Evolutionary conservation across 2,329 filamentous ascomycete genomes (phyloP).

Genomic region (Sphaceloma murrayae): DNA sequence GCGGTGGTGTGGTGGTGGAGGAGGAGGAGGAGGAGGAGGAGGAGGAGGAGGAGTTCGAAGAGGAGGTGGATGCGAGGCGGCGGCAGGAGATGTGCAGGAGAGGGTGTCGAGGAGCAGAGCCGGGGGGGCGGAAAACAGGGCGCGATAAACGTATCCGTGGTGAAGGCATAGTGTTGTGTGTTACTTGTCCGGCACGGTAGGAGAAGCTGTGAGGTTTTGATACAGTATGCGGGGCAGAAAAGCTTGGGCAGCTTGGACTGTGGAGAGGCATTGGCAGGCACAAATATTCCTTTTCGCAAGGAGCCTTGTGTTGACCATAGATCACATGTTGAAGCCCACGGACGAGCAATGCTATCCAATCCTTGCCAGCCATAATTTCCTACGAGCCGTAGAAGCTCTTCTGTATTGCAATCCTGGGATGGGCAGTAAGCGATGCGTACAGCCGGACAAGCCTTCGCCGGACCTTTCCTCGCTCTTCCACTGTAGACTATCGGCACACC

Average conservation of each 20-base stretch:
- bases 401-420: too few relatives aligned
- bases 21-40: constrained; percentile 33
- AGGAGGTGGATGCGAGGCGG: constrained; percentile 21
- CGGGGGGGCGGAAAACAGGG: not conserved
- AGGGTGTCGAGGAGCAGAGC: not conserved
- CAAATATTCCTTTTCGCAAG: not conserved
- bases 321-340: too few relatives aligned
- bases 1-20: constrained; percentile 29
- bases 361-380: too few relatives aligned
- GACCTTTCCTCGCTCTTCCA: too few relatives aligned
- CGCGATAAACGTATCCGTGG: constrained; percentile 7
- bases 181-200: not conserved
- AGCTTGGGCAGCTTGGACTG: constrained; percentile 1
- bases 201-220: not conserved
- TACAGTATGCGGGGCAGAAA: not conserved
- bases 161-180: constrained; percentile 2
- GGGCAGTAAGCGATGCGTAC: too few relatives aligned
- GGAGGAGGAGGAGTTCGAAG: constrained; percentile 35
- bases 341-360: too few relatives aligned
- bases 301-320: too few relatives aligned
- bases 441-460: too few relatives aligned
- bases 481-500: too few relatives aligned
- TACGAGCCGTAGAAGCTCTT: too few relatives aligned
- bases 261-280: not conserved
- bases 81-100: constrained; percentile 15